Percentiles rank a stretch among this genome's conserved stretches.
phyloP scores from a whole-genome alignment of 768 basidiomycete genomes.

The Favolaschia claudopus region DNA sequence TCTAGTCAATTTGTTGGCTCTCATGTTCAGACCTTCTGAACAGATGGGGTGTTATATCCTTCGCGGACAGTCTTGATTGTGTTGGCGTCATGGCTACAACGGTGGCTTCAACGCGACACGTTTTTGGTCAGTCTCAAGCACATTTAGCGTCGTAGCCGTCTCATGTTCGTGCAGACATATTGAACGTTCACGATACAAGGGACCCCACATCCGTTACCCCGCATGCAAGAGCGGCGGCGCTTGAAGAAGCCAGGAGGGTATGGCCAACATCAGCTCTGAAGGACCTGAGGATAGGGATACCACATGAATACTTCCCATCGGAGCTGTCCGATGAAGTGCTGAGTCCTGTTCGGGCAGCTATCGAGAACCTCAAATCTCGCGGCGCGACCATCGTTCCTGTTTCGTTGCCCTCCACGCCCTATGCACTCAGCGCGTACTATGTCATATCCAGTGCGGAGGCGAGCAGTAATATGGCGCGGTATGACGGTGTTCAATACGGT shows the following conservation, averaged over 20 bases:
- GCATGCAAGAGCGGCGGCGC: slow-evolving; percentile 40
- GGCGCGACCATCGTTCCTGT: slow-evolving; percentile 80
- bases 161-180: slow-evolving; percentile 41
- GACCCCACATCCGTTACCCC: slow-evolving; percentile 78
- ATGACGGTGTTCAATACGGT: slow-evolving; percentile 90
- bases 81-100: slow-evolving; percentile 81
- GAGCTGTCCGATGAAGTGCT: slow-evolving; percentile 62
- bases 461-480: slow-evolving; percentile 89
- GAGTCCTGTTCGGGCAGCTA: slow-evolving; percentile 51
- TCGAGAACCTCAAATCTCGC: slow-evolving; percentile 46
- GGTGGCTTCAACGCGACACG: slow-evolving; percentile 53
- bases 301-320: slow-evolving; percentile 83
- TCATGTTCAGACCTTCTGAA: not conserved
- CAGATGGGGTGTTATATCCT: slow-evolving; percentile 92
- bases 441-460: slow-evolving; percentile 96
- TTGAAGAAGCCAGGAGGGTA: not conserved
- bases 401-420: slow-evolving; percentile 69
- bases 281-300: slow-evolving; percentile 77
- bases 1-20: not conserved
- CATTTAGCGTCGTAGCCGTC: not conserved
- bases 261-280: slow-evolving; percentile 37
- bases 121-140: slow-evolving; percentile 66
- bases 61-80: slow-evolving; percentile 94
- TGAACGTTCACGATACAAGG: slow-evolving; percentile 65
- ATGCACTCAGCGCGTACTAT: slow-evolving; percentile 93